Percentiles rank a stretch among this genome's conserved stretches.
phyloP scores from a whole-genome alignment of 192 early-diverging fungal species.

The Geosiphon pyriformis region DNA sequence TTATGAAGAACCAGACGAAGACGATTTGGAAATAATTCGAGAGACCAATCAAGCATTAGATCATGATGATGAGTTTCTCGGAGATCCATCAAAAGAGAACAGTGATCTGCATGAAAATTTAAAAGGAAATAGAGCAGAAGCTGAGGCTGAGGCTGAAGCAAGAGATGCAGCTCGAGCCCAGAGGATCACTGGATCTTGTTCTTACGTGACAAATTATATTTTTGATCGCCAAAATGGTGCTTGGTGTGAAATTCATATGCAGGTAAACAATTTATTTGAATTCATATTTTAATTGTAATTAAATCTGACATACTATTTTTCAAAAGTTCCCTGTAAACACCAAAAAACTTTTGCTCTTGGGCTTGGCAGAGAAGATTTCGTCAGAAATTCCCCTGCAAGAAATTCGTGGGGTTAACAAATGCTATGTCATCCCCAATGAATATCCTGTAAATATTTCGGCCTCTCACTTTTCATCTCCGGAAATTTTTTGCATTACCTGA shows the following conservation, averaged over 20 bases:
- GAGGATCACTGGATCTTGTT: constrained; percentile 13
- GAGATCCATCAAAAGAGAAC: constrained; percentile 67
- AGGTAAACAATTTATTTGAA: constrained; percentile 20
- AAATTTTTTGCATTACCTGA: too few relatives aligned
- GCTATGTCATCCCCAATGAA: constrained; percentile 77
- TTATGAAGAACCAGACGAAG: constrained; percentile 85
- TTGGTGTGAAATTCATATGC: constrained; percentile 80
- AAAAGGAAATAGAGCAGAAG: constrained; percentile 41
- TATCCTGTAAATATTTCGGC: too few relatives aligned
- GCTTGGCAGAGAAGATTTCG: constrained; percentile 73
- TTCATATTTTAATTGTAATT: neutral
- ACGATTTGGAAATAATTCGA: constrained; percentile 60
- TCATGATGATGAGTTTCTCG: constrained; percentile 42
- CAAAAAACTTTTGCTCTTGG: constrained; percentile 93
- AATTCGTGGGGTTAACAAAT: constrained; percentile 72
- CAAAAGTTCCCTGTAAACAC: constrained; percentile 75
- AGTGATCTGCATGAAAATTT: constrained; percentile 33
- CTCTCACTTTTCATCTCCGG: too few relatives aligned
- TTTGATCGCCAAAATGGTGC: constrained; percentile 63
- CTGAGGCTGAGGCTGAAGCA: constrained; percentile 40
- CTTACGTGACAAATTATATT: constrained; percentile 61
- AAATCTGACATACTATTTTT: neutral
- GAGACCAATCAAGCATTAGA: constrained; percentile 37
- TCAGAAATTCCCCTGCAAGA: constrained; percentile 76
- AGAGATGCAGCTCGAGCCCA: constrained; percentile 33